Conservation (phyloP, 1,139 yeast genomes). For the Yamadazyma trypodendri region DNA sequence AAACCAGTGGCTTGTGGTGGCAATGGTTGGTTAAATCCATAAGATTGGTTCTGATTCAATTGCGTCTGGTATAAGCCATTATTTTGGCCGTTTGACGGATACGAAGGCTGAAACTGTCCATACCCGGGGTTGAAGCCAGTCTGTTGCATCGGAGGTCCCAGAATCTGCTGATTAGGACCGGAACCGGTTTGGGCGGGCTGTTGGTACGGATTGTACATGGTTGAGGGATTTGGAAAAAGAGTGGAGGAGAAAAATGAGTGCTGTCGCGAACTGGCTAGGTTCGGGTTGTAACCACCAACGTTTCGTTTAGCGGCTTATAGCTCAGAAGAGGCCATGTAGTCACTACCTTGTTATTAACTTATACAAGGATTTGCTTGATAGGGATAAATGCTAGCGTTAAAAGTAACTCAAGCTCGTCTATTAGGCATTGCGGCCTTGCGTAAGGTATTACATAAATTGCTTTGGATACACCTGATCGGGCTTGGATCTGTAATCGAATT, state of each 20-base stretch:
- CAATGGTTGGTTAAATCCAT: conserved; percentile 11
- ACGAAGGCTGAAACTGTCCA: conserved; percentile 13
- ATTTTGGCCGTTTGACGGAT: conserved; percentile 33
- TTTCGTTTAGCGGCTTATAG: background rate
- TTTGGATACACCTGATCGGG: too few relatives aligned
- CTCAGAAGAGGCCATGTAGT: too few relatives aligned
- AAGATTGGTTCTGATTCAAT: conserved; percentile 31
- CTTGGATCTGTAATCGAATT: too few relatives aligned
- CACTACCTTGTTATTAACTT: too few relatives aligned
- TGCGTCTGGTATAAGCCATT: conserved; percentile 45
- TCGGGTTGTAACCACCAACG: background rate
- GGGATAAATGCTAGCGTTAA: too few relatives aligned
- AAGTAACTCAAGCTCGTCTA: too few relatives aligned
- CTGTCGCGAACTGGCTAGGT: background rate
- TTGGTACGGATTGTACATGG: conserved; percentile 48
- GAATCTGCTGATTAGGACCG: background rate
- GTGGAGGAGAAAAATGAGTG: background rate
- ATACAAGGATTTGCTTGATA: too few relatives aligned
- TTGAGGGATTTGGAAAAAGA: background rate
- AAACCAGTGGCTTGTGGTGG: conserved; percentile 19
- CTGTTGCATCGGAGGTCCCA: conserved; percentile 14
- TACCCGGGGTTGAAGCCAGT: conserved; percentile 30
- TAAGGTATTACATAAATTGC: too few relatives aligned
- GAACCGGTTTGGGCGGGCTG: conserved; percentile 12
- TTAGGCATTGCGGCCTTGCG: too few relatives aligned